A percentile compares a stretch with the other conserved stretches of the same genome.
phyloP scores from a whole-genome alignment of 2,329 filamentous ascomycete genomes.

The Microdochium nivale region DNA sequence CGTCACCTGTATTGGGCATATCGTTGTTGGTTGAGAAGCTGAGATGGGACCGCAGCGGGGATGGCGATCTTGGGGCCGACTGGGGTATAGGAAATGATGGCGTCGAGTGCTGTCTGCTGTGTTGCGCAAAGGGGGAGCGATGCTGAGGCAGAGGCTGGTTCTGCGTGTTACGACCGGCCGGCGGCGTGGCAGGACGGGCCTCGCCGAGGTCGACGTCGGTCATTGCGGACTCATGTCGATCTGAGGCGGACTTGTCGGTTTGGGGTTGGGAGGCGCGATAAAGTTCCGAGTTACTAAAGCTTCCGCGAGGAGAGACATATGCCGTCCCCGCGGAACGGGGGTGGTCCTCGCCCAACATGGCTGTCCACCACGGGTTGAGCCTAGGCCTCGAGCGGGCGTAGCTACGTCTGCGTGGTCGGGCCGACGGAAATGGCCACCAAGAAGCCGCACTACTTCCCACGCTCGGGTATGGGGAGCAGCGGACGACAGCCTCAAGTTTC shows the following conservation, averaged over 20 bases:
- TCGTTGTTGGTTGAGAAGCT: conserved; percentile 17
- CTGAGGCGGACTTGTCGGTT: not conserved
- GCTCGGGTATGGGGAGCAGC: too few species aligned
- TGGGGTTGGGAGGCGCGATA: not conserved
- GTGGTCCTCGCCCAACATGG: not conserved
- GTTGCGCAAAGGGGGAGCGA: not conserved
- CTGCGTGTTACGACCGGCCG: not conserved
- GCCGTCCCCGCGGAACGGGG: not conserved
- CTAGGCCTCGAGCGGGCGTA: too few species aligned
- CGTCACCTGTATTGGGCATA: conserved; percentile 35
- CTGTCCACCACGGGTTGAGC: too few species aligned
- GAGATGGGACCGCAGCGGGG: conserved; percentile 1
- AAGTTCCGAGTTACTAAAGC: not conserved
- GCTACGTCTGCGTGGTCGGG: too few species aligned
- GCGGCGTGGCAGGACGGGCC: not conserved
- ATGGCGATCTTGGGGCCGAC: not conserved
- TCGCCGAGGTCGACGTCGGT: not conserved
- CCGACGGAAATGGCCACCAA: not conserved
- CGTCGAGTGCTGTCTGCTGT: not conserved
- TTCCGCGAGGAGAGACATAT: not conserved
- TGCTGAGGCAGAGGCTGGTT: not conserved
- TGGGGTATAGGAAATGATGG: not conserved
- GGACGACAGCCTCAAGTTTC: too few species aligned
- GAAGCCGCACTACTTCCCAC: too few species aligned
- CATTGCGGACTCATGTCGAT: not conserved